phyloP scores from a whole-genome alignment of 192 early-diverging fungal species.

The Coemansia erecta region DNA sequence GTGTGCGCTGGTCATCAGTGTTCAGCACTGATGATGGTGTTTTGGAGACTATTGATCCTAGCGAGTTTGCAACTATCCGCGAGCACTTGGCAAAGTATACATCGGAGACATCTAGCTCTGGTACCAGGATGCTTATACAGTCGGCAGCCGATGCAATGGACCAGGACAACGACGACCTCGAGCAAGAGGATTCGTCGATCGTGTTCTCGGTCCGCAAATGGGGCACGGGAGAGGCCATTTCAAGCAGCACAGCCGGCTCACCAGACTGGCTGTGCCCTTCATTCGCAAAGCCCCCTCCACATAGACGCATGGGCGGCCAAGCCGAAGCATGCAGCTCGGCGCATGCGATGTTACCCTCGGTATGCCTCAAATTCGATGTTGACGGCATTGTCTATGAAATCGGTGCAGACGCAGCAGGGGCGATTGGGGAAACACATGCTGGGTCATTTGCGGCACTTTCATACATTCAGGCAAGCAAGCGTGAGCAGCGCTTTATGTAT shows the following conservation, averaged over 20 bases:
- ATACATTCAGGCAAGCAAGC: constrained; percentile 74
- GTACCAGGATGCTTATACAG: constrained; percentile 6
- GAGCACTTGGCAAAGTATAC: constrained; percentile 64
- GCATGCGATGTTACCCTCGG: constrained; percentile 38
- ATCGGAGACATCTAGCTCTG: constrained; percentile 22
- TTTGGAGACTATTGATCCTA: constrained; percentile 61
- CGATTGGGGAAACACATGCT: constrained; percentile 36
- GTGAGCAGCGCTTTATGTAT: constrained; percentile 63
- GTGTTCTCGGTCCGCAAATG: constrained; percentile 46
- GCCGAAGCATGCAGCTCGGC: not conserved
- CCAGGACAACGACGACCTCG: constrained; percentile 35
- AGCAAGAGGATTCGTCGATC: constrained; percentile 19
- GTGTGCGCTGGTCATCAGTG: constrained; percentile 65
- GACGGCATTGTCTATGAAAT: constrained; percentile 44
- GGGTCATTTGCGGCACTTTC: constrained; percentile 67
- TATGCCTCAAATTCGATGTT: constrained; percentile 66
- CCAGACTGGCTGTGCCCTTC: constrained; percentile 64
- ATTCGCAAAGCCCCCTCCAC: constrained; percentile 20
- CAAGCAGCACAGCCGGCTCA: constrained; percentile 52
- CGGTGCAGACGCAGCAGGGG: constrained; percentile 11
- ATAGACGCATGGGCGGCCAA: not conserved
- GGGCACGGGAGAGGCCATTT: constrained; percentile 33
- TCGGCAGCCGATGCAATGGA: constrained; percentile 21
- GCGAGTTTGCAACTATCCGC: constrained; percentile 59
- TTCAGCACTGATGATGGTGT: constrained; percentile 62